phyloP scores from a whole-genome alignment of 257 asterid genomes.

The Orobanche coerulescens region DNA sequence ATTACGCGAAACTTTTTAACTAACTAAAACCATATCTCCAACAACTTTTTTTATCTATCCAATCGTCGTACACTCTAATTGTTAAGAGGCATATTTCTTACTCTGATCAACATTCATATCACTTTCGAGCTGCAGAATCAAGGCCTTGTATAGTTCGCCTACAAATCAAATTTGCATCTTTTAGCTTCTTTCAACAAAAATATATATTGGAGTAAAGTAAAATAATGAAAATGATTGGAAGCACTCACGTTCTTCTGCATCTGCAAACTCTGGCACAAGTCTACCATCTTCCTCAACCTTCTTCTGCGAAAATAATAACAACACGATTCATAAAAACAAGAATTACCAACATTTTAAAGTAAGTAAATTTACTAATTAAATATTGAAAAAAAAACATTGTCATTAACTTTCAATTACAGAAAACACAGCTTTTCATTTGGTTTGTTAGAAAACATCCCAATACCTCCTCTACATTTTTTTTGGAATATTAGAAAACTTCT shows the following conservation, averaged over 20 bases:
- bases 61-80: neutral
- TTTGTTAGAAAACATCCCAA: neutral
- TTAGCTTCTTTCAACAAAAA: neutral
- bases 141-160: constrained; percentile 61
- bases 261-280: constrained; percentile 70
- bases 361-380: no score
- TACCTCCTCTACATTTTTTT: no score
- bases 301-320: constrained; percentile 34
- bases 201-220: neutral
- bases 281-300: constrained; percentile 59
- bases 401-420: neutral
- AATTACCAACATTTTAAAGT: neutral
- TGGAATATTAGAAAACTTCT: no score
- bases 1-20: neutral
- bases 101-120: constrained; percentile 55
- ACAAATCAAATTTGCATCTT: constrained; percentile 27
- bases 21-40: neutral
- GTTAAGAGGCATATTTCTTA: constrained; percentile 35
- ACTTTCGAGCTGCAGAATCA: constrained; percentile 70
- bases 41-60: neutral
- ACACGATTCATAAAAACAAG: constrained; percentile 3
- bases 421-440: neutral
- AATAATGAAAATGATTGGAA: neutral
- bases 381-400: neutral
- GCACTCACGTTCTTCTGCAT: constrained; percentile 64